Evolutionary conservation across 2,329 filamentous ascomycete species (phyloP), one percentile per base, ranked within the genome.

Genomic region (Alternaria atra): DNA sequence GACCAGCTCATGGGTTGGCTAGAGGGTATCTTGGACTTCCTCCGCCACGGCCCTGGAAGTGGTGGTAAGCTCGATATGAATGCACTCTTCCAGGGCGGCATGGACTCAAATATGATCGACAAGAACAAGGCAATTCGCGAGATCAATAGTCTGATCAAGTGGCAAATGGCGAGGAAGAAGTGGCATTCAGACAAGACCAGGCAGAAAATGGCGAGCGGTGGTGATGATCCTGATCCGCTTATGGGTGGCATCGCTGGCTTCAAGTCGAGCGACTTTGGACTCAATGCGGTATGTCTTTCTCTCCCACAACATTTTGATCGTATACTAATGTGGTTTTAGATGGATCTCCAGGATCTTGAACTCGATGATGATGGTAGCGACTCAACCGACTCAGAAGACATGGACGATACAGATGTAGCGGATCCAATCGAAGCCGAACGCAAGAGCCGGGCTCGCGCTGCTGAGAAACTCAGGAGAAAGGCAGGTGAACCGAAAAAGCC

Each of bases 181-280:
- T 99, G 95, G 95, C 95, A 99, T 77, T 89, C 94, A 63, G 93
- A 97, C 80, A 99, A 99, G 85, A 99, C 95, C 8, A 85, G 94
- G 55, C 95, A 98, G 82, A 99, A 99, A 85, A 98, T 99, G 95
- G 95, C 95, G 0, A 93, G 93, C 2, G 93, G 89, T 3, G 84
- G 77, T 6, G 84, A 84, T 6, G 82, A 83, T 37, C 76, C 77
- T 9, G 82, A 81, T 52, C 79, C 71, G 34, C 63, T 74, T 27
- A 63, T 80, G 9, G 75, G 76, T 6, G 79, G 75, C 20, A 75
- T 73, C 59, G 73, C 80, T 17, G 83, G 84, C 27, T 96, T 98
- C 81, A 89, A 86, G 72, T 90, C 90, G 23, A 88, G 87, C 50
- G 95, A 99, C 80, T 99, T 99, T 81, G 95, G 95, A 0, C 82